Conservation (phyloP, 495 filamentous ascomycete genomes). For the Aspergillus hancockii region DNA sequence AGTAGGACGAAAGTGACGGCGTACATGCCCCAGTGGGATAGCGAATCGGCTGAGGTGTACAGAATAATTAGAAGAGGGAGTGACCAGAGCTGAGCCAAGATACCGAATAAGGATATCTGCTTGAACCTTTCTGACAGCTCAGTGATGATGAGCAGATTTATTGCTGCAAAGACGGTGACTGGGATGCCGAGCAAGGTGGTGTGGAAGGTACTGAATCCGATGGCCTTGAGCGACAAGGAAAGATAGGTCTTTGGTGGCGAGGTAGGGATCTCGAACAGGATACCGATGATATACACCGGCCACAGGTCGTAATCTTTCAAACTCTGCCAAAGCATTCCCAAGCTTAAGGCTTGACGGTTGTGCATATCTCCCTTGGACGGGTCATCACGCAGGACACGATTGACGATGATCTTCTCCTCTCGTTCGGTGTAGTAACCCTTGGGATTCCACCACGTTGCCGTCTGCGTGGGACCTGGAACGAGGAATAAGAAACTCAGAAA, state of each 20-base stretch:
- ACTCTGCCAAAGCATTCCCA: constrained; percentile 51
- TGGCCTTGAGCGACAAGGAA: constrained; percentile 55
- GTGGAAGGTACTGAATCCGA: constrained; percentile 64
- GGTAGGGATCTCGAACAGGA: constrained; percentile 52
- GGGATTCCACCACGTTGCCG: constrained; percentile 60
- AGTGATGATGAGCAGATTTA: constrained; percentile 45
- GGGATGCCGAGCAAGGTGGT: constrained; percentile 57
- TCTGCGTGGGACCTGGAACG: constrained; percentile 53
- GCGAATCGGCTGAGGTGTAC: constrained; percentile 36
- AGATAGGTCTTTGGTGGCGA: constrained; percentile 54
- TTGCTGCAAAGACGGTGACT: constrained; percentile 45
- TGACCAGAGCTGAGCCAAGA: constrained; percentile 27
- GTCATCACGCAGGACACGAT: constrained; percentile 69
- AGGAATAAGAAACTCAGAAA: constrained; percentile 54
- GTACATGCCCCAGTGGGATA: constrained; percentile 56
- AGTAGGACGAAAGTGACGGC: constrained; percentile 57
- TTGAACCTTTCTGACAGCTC: constrained; percentile 49
- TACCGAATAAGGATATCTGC: constrained; percentile 49
- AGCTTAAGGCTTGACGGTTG: constrained; percentile 57
- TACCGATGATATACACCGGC: constrained; percentile 62
- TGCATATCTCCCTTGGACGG: constrained; percentile 64
- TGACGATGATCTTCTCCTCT: constrained; percentile 70
- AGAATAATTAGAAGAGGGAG: constrained; percentile 43
- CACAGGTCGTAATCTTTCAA: constrained; percentile 66
- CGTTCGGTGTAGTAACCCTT: constrained; percentile 67